Evolutionary conservation across 495 filamentous ascomycete species (phyloP).

Genomic region (Elasticomyces elasticus): DNA sequence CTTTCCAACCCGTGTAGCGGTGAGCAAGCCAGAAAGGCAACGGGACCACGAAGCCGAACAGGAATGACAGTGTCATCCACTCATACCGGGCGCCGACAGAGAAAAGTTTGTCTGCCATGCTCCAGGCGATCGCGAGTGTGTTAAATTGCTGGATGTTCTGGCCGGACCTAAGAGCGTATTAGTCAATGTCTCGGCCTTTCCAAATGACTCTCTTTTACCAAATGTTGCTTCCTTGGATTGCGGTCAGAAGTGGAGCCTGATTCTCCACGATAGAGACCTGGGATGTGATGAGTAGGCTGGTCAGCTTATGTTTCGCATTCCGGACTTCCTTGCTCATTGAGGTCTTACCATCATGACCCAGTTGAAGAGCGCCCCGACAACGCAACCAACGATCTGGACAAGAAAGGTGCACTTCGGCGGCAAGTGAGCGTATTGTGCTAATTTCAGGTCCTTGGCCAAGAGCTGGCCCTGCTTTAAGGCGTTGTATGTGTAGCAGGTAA

Average conservation of each 20-base stretch:
- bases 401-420: conserved; percentile 36
- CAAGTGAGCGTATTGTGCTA: conserved; percentile 33
- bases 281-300: no score
- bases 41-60: conserved; percentile 33
- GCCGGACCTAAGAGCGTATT: no score
- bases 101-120: conserved; percentile 37
- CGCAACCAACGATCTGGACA: conserved; percentile 37
- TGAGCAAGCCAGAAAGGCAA: conserved; percentile 31
- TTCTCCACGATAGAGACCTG: conserved; percentile 25
- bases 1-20: conserved; percentile 7
- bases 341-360: conserved; percentile 46
- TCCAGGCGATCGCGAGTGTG: conserved; percentile 34
- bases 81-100: conserved; percentile 28
- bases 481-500: conserved; percentile 34
- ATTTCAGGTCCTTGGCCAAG: conserved; percentile 33
- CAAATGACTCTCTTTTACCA: no score
- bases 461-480: conserved; percentile 34
- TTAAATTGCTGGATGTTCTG: conserved; percentile 36
- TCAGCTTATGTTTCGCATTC: no score
- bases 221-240: conserved; percentile 35
- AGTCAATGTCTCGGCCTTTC: no score
- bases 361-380: conserved; percentile 41
- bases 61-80: conserved; percentile 32
- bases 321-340: no score
- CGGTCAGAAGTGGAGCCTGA: conserved; percentile 32